A percentile compares a stretch with the other conserved stretches of the same genome.
Evolutionary conservation across 495 filamentous ascomycete species (phyloP).

Genomic region (Aspergillus saccharolyticus): DNA sequence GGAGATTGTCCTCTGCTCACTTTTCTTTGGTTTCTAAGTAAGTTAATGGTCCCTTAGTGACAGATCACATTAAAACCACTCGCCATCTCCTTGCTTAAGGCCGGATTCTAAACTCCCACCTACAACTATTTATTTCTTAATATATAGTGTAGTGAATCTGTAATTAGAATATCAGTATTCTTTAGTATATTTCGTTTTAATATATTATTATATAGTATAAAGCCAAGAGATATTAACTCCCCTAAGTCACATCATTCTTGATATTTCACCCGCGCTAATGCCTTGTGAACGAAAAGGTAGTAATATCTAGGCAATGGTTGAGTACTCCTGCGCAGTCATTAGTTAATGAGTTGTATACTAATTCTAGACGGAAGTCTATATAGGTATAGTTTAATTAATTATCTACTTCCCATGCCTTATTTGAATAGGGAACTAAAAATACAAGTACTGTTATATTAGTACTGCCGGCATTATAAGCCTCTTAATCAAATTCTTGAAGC

Average conservation of each 20-base stretch:
- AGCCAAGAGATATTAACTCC: background rate
- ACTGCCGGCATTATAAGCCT: background rate
- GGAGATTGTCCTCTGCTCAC: too few species aligned
- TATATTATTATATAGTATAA: background rate
- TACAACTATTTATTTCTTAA: background rate
- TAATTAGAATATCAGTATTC: background rate
- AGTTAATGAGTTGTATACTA: background rate
- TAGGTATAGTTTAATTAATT: background rate
- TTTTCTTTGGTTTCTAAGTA: too few species aligned
- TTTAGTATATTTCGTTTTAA: background rate
- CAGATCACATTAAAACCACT: too few species aligned
- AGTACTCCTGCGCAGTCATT: slow-evolving; percentile 8
- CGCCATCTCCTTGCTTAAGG: background rate
- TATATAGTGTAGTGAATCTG: background rate
- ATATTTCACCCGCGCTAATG: background rate
- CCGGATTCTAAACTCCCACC: background rate
- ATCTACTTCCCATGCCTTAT: background rate
- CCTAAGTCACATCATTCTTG: background rate
- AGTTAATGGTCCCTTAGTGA: too few species aligned
- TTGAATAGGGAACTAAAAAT: background rate
- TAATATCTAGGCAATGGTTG: slow-evolving; percentile 7
- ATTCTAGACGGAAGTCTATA: background rate
- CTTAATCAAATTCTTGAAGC: background rate
- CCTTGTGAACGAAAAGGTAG: slow-evolving; percentile 8
- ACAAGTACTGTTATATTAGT: background rate